Evolutionary conservation across 768 basidiomycete species (phyloP).

Genomic region (Leccinellum rugosiceps): DNA sequence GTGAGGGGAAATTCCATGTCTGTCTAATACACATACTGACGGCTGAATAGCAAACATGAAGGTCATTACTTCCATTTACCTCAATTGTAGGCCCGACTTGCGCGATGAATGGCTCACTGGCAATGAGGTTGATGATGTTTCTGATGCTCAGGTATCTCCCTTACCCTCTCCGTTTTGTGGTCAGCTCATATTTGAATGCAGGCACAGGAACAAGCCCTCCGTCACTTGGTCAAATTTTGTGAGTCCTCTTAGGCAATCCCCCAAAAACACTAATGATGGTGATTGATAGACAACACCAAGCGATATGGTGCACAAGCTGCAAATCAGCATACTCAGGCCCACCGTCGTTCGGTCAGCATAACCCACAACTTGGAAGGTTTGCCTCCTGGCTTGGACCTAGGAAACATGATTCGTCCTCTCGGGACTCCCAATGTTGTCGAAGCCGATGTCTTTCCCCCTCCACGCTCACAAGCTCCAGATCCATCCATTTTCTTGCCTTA

Average conservation of each 20-base stretch:
- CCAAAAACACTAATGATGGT: constrained; percentile 7
- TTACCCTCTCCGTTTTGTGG: neutral
- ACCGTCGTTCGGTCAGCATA: constrained; percentile 80
- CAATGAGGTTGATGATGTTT: constrained; percentile 84
- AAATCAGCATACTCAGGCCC: constrained; percentile 51
- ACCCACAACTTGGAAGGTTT: constrained; percentile 78
- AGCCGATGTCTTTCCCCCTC: constrained; percentile 93
- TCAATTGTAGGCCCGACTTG: constrained; percentile 95
- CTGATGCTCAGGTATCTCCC: constrained; percentile 77
- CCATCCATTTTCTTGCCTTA: constrained; percentile 85
- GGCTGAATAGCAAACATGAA: constrained; percentile 89
- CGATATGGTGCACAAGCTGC: constrained; percentile 70
- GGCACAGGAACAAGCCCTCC: constrained; percentile 94
- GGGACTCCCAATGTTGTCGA: constrained; percentile 79
- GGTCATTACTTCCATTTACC: constrained; percentile 96
- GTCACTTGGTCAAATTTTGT: constrained; percentile 95
- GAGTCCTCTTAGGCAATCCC: constrained; percentile 28
- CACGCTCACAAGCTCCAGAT: constrained; percentile 81
- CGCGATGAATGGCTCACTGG: constrained; percentile 98
- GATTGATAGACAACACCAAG: constrained; percentile 74
- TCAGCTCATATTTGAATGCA: constrained; percentile 32
- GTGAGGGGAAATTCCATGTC: constrained; percentile 42
- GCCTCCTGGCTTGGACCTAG: constrained; percentile 70
- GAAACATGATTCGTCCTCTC: constrained; percentile 67
- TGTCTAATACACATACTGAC: constrained; percentile 9